Percentiles rank a stretch among this genome's conserved stretches.
Evolutionary conservation across 306 rosid species (phyloP).

Genomic region (Ziziphus jujuba): DNA sequence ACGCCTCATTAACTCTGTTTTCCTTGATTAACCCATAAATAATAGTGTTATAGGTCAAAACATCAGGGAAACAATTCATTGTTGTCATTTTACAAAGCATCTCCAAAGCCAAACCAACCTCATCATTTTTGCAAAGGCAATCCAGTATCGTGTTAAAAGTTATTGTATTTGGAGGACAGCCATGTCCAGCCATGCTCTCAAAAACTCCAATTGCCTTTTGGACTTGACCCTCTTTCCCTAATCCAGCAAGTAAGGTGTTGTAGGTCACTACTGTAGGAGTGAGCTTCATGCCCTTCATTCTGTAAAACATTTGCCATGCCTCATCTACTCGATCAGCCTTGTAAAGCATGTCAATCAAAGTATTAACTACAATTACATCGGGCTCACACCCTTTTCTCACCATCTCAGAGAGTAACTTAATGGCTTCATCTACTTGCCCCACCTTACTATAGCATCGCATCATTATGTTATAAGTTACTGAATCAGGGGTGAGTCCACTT

Average conservation of each 20-base stretch:
- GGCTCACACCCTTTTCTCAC: conserved; percentile 70
- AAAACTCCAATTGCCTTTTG: conserved; percentile 59
- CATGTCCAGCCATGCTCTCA: conserved; percentile 62
- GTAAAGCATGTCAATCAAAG: conserved; percentile 84
- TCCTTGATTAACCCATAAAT: conserved; percentile 77
- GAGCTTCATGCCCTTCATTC: conserved; percentile 82
- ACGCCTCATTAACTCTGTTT: conserved; percentile 60
- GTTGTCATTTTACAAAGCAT: conserved; percentile 62
- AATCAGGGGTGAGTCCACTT: conserved; percentile 83
- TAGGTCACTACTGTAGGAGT: conserved; percentile 88
- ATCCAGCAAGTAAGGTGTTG: conserved; percentile 80
- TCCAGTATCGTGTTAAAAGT: conserved; percentile 80
- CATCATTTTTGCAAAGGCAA: conserved; percentile 87
- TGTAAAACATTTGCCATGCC: conserved; percentile 84
- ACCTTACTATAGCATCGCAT: conserved; percentile 90
- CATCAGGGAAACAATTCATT: conserved; percentile 77
- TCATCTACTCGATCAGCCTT: conserved; percentile 77
- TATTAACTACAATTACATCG: conserved; percentile 73
- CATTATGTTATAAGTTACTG: conserved; percentile 85
- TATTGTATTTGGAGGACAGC: conserved; percentile 79
- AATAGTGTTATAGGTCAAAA: conserved; percentile 78
- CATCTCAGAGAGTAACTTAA: conserved; percentile 69
- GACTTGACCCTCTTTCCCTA: conserved; percentile 80
- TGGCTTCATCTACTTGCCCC: conserved; percentile 78
- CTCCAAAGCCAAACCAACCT: conserved; percentile 73